phyloP scores from a whole-genome alignment of 148 eudicot genomes.

The Rhododendron simsii region DNA sequence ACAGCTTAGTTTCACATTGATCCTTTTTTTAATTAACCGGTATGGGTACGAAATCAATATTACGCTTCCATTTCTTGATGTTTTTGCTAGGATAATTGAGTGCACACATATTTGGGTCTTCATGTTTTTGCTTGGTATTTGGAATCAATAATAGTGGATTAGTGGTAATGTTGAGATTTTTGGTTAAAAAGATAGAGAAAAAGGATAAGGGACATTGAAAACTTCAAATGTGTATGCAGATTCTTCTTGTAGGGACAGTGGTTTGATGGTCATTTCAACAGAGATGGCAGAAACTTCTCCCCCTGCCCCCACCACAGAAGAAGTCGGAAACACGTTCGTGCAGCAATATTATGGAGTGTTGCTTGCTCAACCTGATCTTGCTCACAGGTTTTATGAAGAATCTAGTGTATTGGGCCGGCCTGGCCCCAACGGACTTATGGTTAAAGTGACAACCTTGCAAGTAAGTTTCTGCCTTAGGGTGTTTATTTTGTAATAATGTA shows the following conservation, averaged over 20 bases:
- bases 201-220: neutral
- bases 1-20: neutral
- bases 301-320: conserved; percentile 17
- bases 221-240: neutral
- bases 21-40: neutral
- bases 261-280: conserved; percentile 2
- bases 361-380: conserved; percentile 33
- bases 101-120: neutral
- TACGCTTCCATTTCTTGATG: neutral
- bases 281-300: conserved; percentile 48
- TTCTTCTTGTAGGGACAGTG: neutral
- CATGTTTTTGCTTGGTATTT: neutral
- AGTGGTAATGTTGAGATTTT: neutral
- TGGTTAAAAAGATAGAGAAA: neutral
- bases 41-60: neutral
- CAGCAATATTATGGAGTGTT: conserved; percentile 39
- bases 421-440: conserved; percentile 30
- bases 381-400: conserved; percentile 51
- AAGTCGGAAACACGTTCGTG: conserved; percentile 52
- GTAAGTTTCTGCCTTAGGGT: conserved; percentile 29
- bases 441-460: conserved; percentile 35
- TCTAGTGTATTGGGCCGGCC: conserved; percentile 52
- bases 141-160: neutral
- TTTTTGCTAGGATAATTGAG: neutral
- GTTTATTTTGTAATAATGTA: neutral